These are phyloP conservation scores for Petasospora fabianii DNA, from an alignment of 1,139 yeast genomes.

Conservation along the genomic window DNA sequence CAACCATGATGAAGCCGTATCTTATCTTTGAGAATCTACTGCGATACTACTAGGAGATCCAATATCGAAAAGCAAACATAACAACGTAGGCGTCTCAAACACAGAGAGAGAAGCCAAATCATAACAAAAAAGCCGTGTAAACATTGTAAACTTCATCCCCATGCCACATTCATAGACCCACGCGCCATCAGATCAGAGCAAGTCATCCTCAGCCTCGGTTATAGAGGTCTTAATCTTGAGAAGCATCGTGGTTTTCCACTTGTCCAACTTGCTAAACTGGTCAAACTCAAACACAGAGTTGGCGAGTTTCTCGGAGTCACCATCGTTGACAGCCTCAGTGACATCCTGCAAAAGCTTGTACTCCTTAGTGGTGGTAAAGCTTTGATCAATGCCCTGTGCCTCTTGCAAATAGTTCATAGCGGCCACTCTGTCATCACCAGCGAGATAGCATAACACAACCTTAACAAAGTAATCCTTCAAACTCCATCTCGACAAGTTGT, in stretches of 20 bases:
- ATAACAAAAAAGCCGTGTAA: too few relatives aligned
- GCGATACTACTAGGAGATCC: too few relatives aligned
- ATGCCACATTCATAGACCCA: too few relatives aligned
- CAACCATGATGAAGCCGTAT: too few relatives aligned
- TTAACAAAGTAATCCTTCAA: slow-evolving; percentile 88
- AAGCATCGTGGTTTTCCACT: slow-evolving; percentile 85
- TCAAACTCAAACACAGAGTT: slow-evolving; percentile 79
- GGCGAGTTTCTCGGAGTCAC: slow-evolving; percentile 75
- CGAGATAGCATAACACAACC: slow-evolving; percentile 76
- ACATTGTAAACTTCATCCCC: too few relatives aligned
- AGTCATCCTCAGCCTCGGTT: slow-evolving; percentile 68
- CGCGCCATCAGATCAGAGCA: slow-evolving; percentile 20
- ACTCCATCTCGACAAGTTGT: slow-evolving; percentile 82
- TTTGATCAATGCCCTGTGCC: slow-evolving; percentile 68
- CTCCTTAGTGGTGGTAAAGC: slow-evolving; percentile 78
- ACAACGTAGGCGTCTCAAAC: too few relatives aligned
- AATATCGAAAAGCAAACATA: too few relatives aligned
- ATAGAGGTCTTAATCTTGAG: slow-evolving; percentile 76
- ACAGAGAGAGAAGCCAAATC: too few relatives aligned
- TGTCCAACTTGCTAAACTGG: slow-evolving; percentile 85
- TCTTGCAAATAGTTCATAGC: slow-evolving; percentile 70
- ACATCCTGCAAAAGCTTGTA: slow-evolving; percentile 61
- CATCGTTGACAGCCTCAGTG: slow-evolving; percentile 68
- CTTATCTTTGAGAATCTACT: too few relatives aligned
- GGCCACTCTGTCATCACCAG: slow-evolving; percentile 81